Percentiles rank a stretch among this genome's conserved stretches.
phyloP scores from a whole-genome alignment of 257 asterid species.

The Solanum bulbocastanum region DNA sequence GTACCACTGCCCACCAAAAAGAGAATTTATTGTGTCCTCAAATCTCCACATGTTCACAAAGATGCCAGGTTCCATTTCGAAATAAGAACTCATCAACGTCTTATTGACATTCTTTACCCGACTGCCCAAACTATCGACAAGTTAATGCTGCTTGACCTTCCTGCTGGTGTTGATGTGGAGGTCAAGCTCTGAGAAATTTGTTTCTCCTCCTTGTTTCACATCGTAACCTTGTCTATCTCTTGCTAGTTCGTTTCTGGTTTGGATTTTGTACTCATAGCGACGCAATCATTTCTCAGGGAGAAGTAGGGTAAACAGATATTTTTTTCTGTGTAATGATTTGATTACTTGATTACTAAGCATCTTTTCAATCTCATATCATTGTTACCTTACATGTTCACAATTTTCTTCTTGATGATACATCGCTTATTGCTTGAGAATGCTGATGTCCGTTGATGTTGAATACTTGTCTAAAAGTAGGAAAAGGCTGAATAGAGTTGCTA shows the following conservation, averaged over 20 bases:
- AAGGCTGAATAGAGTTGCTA: neutral
- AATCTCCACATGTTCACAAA: constrained; percentile 95
- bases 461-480: neutral
- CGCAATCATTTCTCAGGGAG: neutral
- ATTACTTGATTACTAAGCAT: neutral
- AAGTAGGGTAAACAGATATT: neutral
- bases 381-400: neutral
- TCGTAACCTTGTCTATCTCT: neutral
- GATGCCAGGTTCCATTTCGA: constrained; percentile 97
- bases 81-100: constrained; percentile 90
- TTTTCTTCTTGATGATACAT: neutral
- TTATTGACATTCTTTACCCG: constrained; percentile 85
- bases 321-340: neutral
- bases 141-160: constrained; percentile 92
- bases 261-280: neutral
- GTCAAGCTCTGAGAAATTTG: constrained; percentile 58
- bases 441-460: neutral
- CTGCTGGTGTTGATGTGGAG: constrained; percentile 98
- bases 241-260: neutral
- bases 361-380: neutral
- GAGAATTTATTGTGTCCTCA: constrained; percentile 75
- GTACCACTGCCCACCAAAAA: constrained; percentile 92
- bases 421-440: neutral
- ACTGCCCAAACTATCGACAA: constrained; percentile 97
- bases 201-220: neutral